These are phyloP conservation scores for Ogataea pilisensis DNA, from an alignment of 805 yeast genomes.

Conservation along the genomic window DNA sequence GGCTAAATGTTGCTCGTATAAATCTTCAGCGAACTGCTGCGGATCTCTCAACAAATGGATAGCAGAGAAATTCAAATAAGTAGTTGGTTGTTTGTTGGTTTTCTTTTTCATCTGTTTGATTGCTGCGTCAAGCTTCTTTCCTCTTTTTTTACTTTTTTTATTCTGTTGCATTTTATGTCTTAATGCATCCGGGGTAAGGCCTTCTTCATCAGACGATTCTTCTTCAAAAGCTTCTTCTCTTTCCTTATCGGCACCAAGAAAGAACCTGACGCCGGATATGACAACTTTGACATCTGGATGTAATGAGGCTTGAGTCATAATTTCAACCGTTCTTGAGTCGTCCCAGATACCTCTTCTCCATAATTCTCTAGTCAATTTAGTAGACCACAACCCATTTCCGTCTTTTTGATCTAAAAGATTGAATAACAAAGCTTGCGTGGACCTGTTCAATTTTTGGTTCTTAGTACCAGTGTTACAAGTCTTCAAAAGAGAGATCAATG, in stretches of 20 bases:
- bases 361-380: constrained; percentile 87
- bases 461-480: constrained; percentile 83
- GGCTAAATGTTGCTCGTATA: constrained; percentile 68
- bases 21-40: constrained; percentile 90
- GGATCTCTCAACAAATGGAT: constrained; percentile 94
- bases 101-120: constrained; percentile 62
- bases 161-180: constrained; percentile 81
- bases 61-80: constrained; percentile 88
- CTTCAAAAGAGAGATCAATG: constrained; percentile 74
- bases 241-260: constrained; percentile 92
- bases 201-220: constrained; percentile 61
- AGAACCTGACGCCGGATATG: constrained; percentile 84
- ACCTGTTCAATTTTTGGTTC: constrained; percentile 82
- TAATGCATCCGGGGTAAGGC: constrained; percentile 65
- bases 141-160: constrained; percentile 76
- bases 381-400: constrained; percentile 87
- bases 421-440: constrained; percentile 89
- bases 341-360: constrained; percentile 99
- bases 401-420: constrained; percentile 78
- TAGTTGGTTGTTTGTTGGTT: constrained; percentile 50
- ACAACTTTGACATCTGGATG: constrained; percentile 87
- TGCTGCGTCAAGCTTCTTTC: constrained; percentile 75
- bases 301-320: constrained; percentile 92
- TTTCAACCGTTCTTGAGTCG: constrained; percentile 93
- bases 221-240: constrained; percentile 82